These are phyloP conservation scores for Elsinoe perseae DNA, from an alignment of 2,329 filamentous ascomycete species.

Conservation along the genomic window DNA sequence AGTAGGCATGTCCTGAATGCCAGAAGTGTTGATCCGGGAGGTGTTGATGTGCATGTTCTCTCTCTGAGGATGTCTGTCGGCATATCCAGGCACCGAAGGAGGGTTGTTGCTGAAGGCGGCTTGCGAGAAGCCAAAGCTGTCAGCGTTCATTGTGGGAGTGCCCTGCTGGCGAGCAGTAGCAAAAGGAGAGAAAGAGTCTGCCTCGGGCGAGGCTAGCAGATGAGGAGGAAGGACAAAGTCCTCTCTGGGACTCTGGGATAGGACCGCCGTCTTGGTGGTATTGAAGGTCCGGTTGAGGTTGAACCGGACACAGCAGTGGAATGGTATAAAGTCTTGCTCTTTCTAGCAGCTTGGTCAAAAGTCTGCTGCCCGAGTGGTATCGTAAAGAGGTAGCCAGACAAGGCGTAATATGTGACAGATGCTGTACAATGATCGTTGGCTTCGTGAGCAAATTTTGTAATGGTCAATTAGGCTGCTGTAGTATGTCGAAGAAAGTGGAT, in stretches of 20 bases:
- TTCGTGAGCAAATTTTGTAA: slow-evolving; percentile 6
- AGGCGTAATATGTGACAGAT: not conserved
- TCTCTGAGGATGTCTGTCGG: slow-evolving; percentile 76
- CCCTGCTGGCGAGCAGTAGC: slow-evolving; percentile 50
- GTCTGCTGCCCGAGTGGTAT: not conserved
- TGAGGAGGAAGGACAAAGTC: slow-evolving; percentile 74
- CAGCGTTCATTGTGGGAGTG: slow-evolving; percentile 61
- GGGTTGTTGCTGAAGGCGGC: slow-evolving; percentile 83
- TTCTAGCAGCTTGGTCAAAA: not conserved
- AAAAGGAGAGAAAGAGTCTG: slow-evolving; percentile 56
- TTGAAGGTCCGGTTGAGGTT: slow-evolving; percentile 13
- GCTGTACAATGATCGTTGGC: slow-evolving; percentile 9
- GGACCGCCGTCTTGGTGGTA: slow-evolving; percentile 66
- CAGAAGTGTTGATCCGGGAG: slow-evolving; percentile 50
- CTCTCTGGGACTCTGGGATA: slow-evolving; percentile 73
- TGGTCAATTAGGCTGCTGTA: not conserved
- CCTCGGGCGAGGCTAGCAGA: slow-evolving; percentile 86
- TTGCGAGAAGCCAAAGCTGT: slow-evolving; percentile 86
- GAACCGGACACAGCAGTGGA: slow-evolving; percentile 12
- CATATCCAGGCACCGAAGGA: slow-evolving; percentile 63
- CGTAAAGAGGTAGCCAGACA: not conserved
- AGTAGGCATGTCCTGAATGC: slow-evolving; percentile 67
- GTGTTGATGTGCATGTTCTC: slow-evolving; percentile 91
- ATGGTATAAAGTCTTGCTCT: slow-evolving; percentile 5
- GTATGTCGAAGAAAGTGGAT: not conserved